Evolutionary conservation across 1,139 yeast species (phyloP), one percentile per base, ranked within the genome.

Genomic region (Nakaseomyces glabratus): DNA sequence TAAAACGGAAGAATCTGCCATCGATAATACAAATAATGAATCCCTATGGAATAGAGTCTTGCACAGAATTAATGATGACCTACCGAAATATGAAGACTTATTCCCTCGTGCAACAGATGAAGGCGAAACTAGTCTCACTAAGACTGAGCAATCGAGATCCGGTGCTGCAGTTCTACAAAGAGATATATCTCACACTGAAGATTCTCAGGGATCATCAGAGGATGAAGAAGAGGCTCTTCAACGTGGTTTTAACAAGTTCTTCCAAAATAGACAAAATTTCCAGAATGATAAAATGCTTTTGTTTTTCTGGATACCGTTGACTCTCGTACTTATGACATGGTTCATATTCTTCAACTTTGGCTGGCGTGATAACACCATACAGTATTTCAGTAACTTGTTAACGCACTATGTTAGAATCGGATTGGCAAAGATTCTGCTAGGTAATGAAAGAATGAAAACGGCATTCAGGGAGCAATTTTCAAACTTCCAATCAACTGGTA

Each of bases 281-380:
- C 76, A 74, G 47, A 80, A 85, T 49, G 96, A 86, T 58, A 81
- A 77, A 51, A 81, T 85, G 84, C 66, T 86, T 48, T 62, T 85
- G 39, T 81, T 85, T 53, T 86, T 86, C 67, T 86, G 96, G 96
- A 60, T 81, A 41, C 93, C 93, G 17, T 65, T 76, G 24, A 65
- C 79, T 55, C 49, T 79, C 21, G 41, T 69, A 32, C 64, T 76
- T 15, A 45, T 74, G 3, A 68, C 78, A 1, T 59, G 73, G 33
- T 68, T 75, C 51, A 59, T 75, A 29, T 59, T 76, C 19, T 61
- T 69, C 39, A 65, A 68, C 22, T 65, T 76, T 51, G 82, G 82
- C 3, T 67, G 61, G 6, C 50, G 49, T 24, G 58, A 52, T 24
- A 53, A 51, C 35, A 39, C 39, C 19, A 44, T 56, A 13, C 52